Percentiles rank a stretch among this genome's conserved stretches.
Conservation (phyloP, 2,329 filamentous ascomycete species). For the Mariannaea elegans region DNA sequence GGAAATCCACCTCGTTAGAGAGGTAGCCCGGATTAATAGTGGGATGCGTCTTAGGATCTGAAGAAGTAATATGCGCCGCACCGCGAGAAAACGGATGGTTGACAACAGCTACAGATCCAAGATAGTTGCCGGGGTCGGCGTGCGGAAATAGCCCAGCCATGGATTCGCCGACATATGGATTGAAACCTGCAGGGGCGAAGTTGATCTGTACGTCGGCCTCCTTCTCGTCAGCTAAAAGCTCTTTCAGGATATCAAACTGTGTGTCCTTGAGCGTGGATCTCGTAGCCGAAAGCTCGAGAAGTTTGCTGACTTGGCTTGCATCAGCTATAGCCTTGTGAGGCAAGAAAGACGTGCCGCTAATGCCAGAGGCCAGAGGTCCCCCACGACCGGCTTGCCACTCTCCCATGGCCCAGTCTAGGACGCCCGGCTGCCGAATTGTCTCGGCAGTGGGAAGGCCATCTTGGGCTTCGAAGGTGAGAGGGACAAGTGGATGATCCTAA, state of each 20-base stretch:
- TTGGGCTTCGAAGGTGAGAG: constrained; percentile 38
- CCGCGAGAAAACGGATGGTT: constrained; percentile 64
- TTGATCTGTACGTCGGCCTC: not conserved
- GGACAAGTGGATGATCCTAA: constrained; percentile 13
- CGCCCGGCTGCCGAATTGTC: not conserved
- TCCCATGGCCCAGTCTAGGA: not conserved
- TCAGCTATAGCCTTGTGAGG: not conserved
- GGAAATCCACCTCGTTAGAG: constrained; percentile 41
- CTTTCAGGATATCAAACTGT: not conserved
- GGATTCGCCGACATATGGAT: not conserved
- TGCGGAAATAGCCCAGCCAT: constrained; percentile 42
- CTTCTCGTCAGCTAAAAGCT: not conserved
- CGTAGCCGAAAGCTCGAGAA: not conserved
- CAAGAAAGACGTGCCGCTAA: not conserved
- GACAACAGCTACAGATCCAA: constrained; percentile 64
- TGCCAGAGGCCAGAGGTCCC: not conserved
- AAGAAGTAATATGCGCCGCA: constrained; percentile 33
- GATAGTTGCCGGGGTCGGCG: constrained; percentile 39
- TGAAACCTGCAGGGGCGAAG: not conserved
- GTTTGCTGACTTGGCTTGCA: not conserved
- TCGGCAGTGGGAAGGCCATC: not conserved
- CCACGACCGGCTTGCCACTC: not conserved
- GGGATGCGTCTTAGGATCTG: constrained; percentile 28
- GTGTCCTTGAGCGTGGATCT: not conserved
- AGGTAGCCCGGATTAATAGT: constrained; percentile 37